These are phyloP conservation scores for Daldinia concentrica DNA, from an alignment of 495 filamentous ascomycete genomes.

Conservation along the genomic window DNA sequence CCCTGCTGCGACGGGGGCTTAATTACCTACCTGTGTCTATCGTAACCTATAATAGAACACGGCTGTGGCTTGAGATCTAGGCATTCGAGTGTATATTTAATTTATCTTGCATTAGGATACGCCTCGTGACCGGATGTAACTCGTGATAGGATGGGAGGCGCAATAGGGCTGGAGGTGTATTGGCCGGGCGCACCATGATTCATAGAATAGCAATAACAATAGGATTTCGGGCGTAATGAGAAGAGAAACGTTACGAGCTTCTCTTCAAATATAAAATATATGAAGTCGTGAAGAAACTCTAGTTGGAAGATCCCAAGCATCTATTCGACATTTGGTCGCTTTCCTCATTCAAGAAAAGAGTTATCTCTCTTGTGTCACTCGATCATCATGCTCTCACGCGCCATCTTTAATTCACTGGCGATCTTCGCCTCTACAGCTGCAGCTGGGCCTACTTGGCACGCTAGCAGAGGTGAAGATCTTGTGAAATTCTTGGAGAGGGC, in stretches of 20 bases:
- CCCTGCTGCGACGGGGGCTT: not conserved
- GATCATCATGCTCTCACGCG: slow-evolving; percentile 2
- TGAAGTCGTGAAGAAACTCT: not conserved
- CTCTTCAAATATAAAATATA: not conserved
- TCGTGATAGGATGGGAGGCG: slow-evolving; percentile 4
- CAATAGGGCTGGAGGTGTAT: not conserved
- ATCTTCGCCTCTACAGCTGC: slow-evolving; percentile 1
- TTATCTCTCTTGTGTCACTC: not conserved
- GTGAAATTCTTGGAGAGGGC: slow-evolving; percentile 6
- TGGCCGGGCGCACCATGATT: not conserved
- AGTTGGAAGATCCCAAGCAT: not conserved
- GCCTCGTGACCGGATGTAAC: not conserved
- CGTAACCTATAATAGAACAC: not conserved
- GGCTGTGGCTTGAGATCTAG: not conserved
- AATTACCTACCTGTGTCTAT: not conserved
- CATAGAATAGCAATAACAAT: not conserved
- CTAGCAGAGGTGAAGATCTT: slow-evolving; percentile 9
- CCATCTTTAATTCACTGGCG: slow-evolving; percentile 4
- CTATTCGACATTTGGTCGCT: not conserved
- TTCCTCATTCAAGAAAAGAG: not conserved
- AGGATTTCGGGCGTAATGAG: not conserved
- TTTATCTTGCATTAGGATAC: not conserved
- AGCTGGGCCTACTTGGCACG: slow-evolving; percentile 3
- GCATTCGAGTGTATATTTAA: not conserved
- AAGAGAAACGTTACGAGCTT: not conserved